Conservation (phyloP, 495 filamentous ascomycete species). For the Physcia stellaris region DNA sequence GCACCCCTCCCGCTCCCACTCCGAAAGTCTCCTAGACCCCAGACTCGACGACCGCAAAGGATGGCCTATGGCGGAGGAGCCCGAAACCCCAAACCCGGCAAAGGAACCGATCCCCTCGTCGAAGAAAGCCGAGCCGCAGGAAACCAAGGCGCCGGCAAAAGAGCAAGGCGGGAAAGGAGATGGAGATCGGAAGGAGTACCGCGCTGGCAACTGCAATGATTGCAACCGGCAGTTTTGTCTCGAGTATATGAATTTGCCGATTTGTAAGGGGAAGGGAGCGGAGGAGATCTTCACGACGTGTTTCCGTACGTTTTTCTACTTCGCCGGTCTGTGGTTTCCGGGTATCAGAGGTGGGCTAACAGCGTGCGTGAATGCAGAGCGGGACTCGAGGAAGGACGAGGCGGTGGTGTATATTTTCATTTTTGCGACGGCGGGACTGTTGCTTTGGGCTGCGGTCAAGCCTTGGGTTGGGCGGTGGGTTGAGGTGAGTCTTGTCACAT, state of each 20-base stretch:
- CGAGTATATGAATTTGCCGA: conserved; percentile 66
- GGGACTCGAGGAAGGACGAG: conserved; percentile 80
- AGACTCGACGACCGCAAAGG: conserved; percentile 4
- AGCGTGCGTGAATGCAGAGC: no score
- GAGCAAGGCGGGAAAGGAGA: conserved; percentile 7
- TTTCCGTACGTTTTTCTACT: conserved; percentile 45
- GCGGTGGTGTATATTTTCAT: conserved; percentile 91
- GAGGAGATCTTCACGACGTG: conserved; percentile 81
- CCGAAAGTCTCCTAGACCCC: conserved; percentile 17
- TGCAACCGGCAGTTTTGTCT: conserved; percentile 91
- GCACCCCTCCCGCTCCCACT: conserved; percentile 17
- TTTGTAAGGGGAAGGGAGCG: conserved; percentile 73
- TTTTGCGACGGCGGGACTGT: conserved; percentile 64
- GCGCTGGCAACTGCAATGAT: conserved; percentile 52
- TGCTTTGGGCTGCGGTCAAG: conserved; percentile 65
- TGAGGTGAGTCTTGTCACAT: conserved; percentile 26
- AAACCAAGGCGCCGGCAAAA: conserved; percentile 1
- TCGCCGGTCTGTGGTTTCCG: neutral
- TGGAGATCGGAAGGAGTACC: conserved; percentile 21
- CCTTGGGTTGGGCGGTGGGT: conserved; percentile 47
- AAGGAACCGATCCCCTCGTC: neutral
- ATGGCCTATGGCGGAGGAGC: neutral
- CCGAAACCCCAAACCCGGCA: neutral
- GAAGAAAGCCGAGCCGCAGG: neutral
- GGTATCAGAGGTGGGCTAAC: no score